A percentile compares a stretch with the other conserved stretches of the same genome.
Evolutionary conservation across 768 basidiomycete genomes (phyloP).

Genomic region (Suillus spraguei): DNA sequence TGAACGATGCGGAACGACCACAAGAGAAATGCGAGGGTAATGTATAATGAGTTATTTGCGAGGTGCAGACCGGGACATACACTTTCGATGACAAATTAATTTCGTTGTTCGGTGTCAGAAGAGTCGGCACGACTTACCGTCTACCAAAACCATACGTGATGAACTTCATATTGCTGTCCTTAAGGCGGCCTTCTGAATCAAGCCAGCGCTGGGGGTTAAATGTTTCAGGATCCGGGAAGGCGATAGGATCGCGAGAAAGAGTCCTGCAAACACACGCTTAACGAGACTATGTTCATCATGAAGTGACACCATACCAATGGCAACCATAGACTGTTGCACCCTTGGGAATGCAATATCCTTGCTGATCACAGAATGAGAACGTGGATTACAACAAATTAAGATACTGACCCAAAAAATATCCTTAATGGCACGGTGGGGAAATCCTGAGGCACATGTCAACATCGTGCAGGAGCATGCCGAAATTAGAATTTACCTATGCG

Average conservation of each 20-base stretch:
- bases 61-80: constrained; percentile 31
- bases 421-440: constrained; percentile 61
- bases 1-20: constrained; percentile 59
- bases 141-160: constrained; percentile 59
- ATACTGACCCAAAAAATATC: constrained; percentile 57
- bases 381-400: neutral
- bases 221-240: constrained; percentile 51
- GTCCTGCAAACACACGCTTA: constrained; percentile 34
- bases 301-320: constrained; percentile 26
- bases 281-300: neutral
- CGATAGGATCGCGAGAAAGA: constrained; percentile 50
- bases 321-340: constrained; percentile 37
- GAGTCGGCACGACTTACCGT: constrained; percentile 20
- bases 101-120: neutral
- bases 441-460: constrained; percentile 34
- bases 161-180: constrained; percentile 43
- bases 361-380: constrained; percentile 24
- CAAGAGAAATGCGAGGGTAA: constrained; percentile 58
- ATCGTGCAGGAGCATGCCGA: neutral
- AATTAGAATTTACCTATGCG: constrained; percentile 27
- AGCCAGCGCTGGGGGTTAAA: constrained; percentile 65
- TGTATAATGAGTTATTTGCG: constrained; percentile 48
- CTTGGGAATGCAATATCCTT: constrained; percentile 35
- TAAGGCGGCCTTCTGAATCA: constrained; percentile 40
- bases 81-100: neutral